Evolutionary conservation across 2,329 filamentous ascomycete species (phyloP).

Genomic region (Herpotrichia juniperi): DNA sequence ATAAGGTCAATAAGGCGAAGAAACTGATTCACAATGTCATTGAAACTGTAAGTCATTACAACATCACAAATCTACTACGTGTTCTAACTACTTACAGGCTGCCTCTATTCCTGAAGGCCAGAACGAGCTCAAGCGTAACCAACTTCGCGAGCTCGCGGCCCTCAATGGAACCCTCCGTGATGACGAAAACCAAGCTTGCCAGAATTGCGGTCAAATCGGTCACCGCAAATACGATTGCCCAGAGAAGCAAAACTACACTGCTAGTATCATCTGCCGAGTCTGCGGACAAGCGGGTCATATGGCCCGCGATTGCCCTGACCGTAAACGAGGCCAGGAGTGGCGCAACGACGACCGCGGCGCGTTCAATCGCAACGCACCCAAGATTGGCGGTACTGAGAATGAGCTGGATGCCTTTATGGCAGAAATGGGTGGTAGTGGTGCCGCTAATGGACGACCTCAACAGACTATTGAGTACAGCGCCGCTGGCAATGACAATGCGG

Average conservation of each 20-base stretch:
- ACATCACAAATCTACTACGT: background rate
- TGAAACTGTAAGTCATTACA: constrained; percentile 81
- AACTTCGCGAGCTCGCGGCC: constrained; percentile 94
- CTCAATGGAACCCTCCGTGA: constrained; percentile 99
- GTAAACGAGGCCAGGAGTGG: constrained; percentile 89
- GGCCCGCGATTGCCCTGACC: constrained; percentile 95
- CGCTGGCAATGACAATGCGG: constrained; percentile 50
- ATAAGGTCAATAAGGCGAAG: constrained; percentile 99
- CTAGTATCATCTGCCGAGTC: constrained; percentile 97
- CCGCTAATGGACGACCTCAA: constrained; percentile 61
- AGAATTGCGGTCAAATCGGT: constrained; percentile 98
- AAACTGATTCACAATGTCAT: constrained; percentile 98
- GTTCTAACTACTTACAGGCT: constrained; percentile 65
- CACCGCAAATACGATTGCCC: constrained; percentile 99
- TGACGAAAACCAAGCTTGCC: constrained; percentile 98
- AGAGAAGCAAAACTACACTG: constrained; percentile 97
- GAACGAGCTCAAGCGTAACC: constrained; percentile 98
- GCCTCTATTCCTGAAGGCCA: constrained; percentile 98
- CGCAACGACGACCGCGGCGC: constrained; percentile 71
- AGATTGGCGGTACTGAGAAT: constrained; percentile 77
- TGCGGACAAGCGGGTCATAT: constrained; percentile 98
- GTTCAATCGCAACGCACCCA: constrained; percentile 63
- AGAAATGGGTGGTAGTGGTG: constrained; percentile 86
- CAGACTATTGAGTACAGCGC: constrained; percentile 71
- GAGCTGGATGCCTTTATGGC: constrained; percentile 99